Base-by-base conservation (phyloP, 2,329 filamentous ascomycete genomes). In the Aspergillus pseudoterreus region DNA sequence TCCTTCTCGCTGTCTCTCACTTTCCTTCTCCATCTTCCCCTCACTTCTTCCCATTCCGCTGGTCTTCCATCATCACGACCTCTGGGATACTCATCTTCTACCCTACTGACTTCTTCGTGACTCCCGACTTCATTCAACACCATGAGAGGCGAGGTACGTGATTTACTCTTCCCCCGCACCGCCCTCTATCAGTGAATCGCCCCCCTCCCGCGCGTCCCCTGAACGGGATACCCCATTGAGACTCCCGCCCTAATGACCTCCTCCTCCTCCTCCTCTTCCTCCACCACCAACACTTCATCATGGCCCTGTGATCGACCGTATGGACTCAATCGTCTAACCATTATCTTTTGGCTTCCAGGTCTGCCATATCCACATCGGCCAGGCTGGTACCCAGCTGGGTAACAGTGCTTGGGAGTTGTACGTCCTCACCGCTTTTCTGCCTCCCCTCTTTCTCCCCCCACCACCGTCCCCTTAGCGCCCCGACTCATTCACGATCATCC, bases 321-420 rank as follows among this genome's bases (percentile, higher is more conserved):
- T 11, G 27, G 10, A 11, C 10, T 2, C 27, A 54, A 48, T 36
- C 11, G 11, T 41, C 54, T 60, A 50, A 61, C 44, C 1, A 35
- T 4, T 52, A 24, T 46, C 50, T 47, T 42, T 6, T 8, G 6
- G n/a, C 21, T 4, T 48, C 36, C 60, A 86, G 82, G 80, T 86
- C 69, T 81, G 80, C 67, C 83, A 86, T 71, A 73, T 86, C 63
- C 83, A 86, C 69, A 83, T 86, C 70, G 83, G 83, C 71, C 83
- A 86, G 74, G 83, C 83, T 71, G 83, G 83, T 70, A 79, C 77
- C 50, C 83, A 86, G 77, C 79, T 86, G 53, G 83, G 83, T 63
- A 86, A 86, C 74, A 82, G 79, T 65, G 83, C 83, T 61, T 86
- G 83, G 83, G 83, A 86, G 72, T 77, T 86, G 83, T 86, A 81